phyloP scores from a whole-genome alignment of 2,329 filamentous ascomycete genomes.

The Ascomycota sp. region DNA sequence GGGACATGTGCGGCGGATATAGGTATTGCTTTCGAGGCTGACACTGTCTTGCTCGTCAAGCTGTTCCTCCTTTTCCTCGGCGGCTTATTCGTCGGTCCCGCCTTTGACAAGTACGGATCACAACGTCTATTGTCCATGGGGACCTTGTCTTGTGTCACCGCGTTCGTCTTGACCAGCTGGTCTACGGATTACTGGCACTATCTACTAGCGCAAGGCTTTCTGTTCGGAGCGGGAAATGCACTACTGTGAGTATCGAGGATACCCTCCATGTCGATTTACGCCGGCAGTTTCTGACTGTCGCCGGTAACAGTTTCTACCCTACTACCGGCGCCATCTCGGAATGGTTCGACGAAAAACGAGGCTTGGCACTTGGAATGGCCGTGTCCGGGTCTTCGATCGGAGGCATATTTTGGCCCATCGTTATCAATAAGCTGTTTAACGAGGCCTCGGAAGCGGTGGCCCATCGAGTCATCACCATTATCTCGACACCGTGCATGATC shows the following conservation, averaged over 20 bases:
- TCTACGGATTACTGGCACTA: slow-evolving; percentile 15
- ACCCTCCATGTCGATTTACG: neutral
- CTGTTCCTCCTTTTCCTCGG: slow-evolving; percentile 18
- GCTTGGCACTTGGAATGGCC: slow-evolving; percentile 11
- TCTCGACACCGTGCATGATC: slow-evolving; percentile 8
- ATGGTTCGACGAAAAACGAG: slow-evolving; percentile 12
- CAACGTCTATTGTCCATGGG: slow-evolving; percentile 15
- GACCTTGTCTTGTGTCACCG: slow-evolving; percentile 13
- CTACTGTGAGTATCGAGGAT: slow-evolving; percentile 7
- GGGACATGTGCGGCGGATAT: no score
- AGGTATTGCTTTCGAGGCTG: no score
- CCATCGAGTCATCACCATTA: slow-evolving; percentile 5
- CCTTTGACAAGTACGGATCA: slow-evolving; percentile 19
- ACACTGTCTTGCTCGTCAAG: slow-evolving; percentile 3
- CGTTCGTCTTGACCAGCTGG: slow-evolving; percentile 15
- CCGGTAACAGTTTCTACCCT: slow-evolving; percentile 10
- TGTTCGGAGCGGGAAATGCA: slow-evolving; percentile 19
- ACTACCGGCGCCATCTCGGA: slow-evolving; percentile 9
- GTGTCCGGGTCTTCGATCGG: slow-evolving; percentile 12
- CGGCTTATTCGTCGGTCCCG: slow-evolving; percentile 17
- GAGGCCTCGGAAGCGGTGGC: slow-evolving; percentile 3
- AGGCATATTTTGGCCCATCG: slow-evolving; percentile 11
- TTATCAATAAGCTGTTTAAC: slow-evolving; percentile 5
- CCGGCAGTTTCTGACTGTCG: neutral
- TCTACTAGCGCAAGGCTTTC: slow-evolving; percentile 18